phyloP scores from a whole-genome alignment of 2,329 filamentous ascomycete species.

The Fulvia fulva region DNA sequence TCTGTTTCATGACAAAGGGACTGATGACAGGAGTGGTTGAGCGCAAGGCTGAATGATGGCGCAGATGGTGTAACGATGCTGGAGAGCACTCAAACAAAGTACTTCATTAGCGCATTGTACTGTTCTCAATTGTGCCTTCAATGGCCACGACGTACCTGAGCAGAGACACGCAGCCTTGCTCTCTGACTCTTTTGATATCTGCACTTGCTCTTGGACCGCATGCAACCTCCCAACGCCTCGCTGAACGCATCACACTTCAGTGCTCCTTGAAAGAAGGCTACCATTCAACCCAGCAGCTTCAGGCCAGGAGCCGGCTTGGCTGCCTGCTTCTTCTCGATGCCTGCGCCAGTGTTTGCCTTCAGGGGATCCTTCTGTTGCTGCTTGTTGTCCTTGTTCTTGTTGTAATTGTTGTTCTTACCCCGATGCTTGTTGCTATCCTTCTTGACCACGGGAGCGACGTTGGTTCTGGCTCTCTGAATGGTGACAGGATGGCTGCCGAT shows the following conservation, averaged over 20 bases:
- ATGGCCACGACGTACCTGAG: background rate
- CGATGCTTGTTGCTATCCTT: constrained; percentile 39
- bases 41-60: no score
- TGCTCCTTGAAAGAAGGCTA: background rate
- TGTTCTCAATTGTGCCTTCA: background rate
- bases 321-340: constrained; percentile 30
- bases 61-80: background rate
- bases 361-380: constrained; percentile 34
- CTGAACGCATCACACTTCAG: background rate
- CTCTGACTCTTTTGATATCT: background rate
- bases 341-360: constrained; percentile 34
- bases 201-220: background rate
- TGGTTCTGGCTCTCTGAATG: constrained; percentile 82
- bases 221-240: constrained; percentile 7
- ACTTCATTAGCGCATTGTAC: background rate
- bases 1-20: no score
- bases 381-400: constrained; percentile 41
- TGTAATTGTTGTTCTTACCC: constrained; percentile 52
- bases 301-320: constrained; percentile 23
- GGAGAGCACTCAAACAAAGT: background rate
- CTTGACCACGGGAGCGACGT: constrained; percentile 74
- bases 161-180: background rate
- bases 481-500: constrained; percentile 86
- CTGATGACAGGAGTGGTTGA: no score
- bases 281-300: constrained; percentile 28